Base-by-base conservation (phyloP, 768 basidiomycete genomes). In the Boletus rubropictus region DNA sequence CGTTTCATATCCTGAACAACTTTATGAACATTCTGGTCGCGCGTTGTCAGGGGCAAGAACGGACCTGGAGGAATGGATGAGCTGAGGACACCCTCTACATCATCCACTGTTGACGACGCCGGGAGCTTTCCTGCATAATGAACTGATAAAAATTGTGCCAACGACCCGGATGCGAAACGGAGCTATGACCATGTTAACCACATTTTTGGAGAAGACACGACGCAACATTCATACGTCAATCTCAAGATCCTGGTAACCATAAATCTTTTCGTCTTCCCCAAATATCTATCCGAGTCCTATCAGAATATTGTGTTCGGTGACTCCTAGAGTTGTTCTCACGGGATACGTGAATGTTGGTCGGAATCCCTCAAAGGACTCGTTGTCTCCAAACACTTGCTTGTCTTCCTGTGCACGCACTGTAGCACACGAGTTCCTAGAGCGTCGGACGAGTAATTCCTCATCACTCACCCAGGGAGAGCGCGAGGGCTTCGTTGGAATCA, bases 221-320 rank as follows among this genome's bases (percentile, higher is more conserved):
- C n/a, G 11, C 12, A 37, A 31, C 15, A 12, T 39, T 68, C 82
- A 52, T 61, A 96, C 93, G 62, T 95, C 81, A 56, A 98, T 84
- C 22, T 76, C 64, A 28, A 99, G 75, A 59, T 84, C 84, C 51
- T 81, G 77, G 69, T 96, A 98, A 2, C 95, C 95, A 63, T 95
- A 97, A 46, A 98, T 85, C 70, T 84, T 93, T 70, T 99, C 93
- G 44, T 95, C 88, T 58, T 97, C 91, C 43, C 95, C 95, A 61
- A 83, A 97, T 59, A 99, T 93, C 89, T 91, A 35, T 43, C 42
- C 6, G 15, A 39, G 27, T 24, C 11, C 10, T 17, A 12, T 63
- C 22, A 56, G 41, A 21, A 36, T n/a, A 14, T 32, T n/a, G 29
- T 8, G 42, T 35, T 50, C n/a, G 20, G 15, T 27, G 18, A 39